These are phyloP conservation scores for Gossypium gossypioides DNA, from an alignment of 441 rosid species.

Conservation along the genomic window DNA sequence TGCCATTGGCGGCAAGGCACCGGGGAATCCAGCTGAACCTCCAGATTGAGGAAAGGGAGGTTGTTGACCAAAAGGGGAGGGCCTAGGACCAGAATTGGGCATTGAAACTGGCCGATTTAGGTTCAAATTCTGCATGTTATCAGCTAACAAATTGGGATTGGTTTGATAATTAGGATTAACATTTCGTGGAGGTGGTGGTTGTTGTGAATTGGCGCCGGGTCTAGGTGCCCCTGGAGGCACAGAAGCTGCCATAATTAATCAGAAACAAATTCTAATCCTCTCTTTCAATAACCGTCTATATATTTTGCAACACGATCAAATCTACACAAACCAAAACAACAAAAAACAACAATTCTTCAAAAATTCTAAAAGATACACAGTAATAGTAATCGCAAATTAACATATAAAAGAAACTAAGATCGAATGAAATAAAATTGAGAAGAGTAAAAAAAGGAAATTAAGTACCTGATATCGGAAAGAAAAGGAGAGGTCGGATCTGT, in stretches of 20 bases:
- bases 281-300: not conserved
- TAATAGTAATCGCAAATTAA: not conserved
- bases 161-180: slow-evolving; percentile 37
- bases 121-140: slow-evolving; percentile 56
- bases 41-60: slow-evolving; percentile 41
- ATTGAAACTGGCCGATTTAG: slow-evolving; percentile 40
- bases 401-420: not conserved
- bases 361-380: not conserved
- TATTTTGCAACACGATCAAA: slow-evolving; percentile 9
- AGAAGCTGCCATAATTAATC: slow-evolving; percentile 52
- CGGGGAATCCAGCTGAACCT: slow-evolving; percentile 37
- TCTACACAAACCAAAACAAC: slow-evolving; percentile 1
- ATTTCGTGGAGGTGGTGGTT: slow-evolving; percentile 33
- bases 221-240: slow-evolving; percentile 91
- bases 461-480: slow-evolving; percentile 17
- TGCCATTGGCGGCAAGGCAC: slow-evolving; percentile 25
- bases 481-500: slow-evolving; percentile 21
- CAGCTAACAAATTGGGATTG: slow-evolving; percentile 38
- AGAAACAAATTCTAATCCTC: slow-evolving; percentile 20
- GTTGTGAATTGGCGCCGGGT: slow-evolving; percentile 31
- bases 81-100: slow-evolving; percentile 51
- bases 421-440: not conserved
- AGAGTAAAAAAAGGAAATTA: not conserved
- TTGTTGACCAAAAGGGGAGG: slow-evolving; percentile 53
- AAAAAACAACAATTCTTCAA: not conserved